A percentile compares a stretch with the other conserved stretches of the same genome.
These are phyloP conservation scores for Lachancea fermentati DNA, from an alignment of 805 yeast genomes.

Conservation along the genomic window DNA sequence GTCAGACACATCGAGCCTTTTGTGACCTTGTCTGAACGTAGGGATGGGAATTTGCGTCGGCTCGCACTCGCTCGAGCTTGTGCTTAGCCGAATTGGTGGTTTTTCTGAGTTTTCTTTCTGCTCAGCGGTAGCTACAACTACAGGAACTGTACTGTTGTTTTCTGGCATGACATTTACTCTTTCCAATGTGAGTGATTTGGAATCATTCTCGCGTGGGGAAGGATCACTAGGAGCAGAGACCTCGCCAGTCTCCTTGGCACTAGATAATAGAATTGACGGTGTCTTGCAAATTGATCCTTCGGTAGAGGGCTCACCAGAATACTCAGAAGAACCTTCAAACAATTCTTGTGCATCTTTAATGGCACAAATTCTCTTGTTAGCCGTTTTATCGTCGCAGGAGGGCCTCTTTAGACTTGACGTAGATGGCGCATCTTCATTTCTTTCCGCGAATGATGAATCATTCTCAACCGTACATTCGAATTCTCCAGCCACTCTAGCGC, in stretches of 20 bases:
- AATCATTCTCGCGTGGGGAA: neutral
- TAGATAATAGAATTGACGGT: neutral
- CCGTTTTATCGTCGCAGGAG: too few species aligned
- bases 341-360: neutral
- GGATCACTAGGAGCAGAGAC: too few species aligned
- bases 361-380: too few species aligned
- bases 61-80: conserved; percentile 1
- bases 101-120: neutral
- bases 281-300: neutral
- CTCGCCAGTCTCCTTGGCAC: neutral
- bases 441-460: neutral
- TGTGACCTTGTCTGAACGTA: conserved; percentile 32
- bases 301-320: conserved; percentile 3
- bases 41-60: conserved; percentile 32
- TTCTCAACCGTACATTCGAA: conserved; percentile 3
- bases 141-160: neutral
- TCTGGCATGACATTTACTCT: conserved; percentile 2
- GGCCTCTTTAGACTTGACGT: neutral
- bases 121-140: neutral
- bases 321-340: conserved; percentile 3
- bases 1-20: conserved; percentile 12
- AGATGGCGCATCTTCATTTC: neutral
- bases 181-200: neutral
- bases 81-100: neutral
- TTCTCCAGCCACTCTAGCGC: neutral